These are phyloP conservation scores for Cyclotella baltica DNA, from an alignment of 108 stramenopile genomes.

Conservation along the genomic window DNA sequence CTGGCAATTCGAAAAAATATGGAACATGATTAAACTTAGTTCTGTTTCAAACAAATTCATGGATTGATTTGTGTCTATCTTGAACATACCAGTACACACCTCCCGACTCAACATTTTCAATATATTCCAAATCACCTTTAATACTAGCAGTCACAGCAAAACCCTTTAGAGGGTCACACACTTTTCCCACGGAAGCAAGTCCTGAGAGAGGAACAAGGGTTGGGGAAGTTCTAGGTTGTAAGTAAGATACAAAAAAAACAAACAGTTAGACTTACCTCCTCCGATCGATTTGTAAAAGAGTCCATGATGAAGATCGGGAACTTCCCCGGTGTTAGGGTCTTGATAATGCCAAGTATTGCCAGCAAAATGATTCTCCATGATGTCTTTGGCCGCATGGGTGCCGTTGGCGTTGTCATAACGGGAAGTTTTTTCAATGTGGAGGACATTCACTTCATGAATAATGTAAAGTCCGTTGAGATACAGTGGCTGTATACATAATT, in stretches of 20 bases:
- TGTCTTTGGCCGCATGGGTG: background rate
- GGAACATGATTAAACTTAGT: no score
- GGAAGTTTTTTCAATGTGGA: conserved; percentile 8
- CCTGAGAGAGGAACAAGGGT: background rate
- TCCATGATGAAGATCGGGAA: conserved; percentile 7
- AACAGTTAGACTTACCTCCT: background rate
- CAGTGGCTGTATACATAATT: background rate
- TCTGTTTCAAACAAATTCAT: no score
- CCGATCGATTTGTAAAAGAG: background rate
- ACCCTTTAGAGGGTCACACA: no score
- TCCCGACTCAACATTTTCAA: no score
- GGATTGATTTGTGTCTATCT: no score
- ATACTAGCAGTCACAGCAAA: no score
- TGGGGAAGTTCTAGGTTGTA: no score
- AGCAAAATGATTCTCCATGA: conserved; percentile 1
- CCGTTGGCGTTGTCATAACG: background rate
- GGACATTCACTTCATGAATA: background rate
- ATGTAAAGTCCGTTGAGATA: background rate
- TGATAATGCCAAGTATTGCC: conserved; percentile 11
- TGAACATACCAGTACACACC: no score
- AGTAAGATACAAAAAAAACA: background rate
- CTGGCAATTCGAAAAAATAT: no score
- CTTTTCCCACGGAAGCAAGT: no score
- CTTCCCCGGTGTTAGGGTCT: background rate
- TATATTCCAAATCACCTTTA: no score